phyloP scores from a whole-genome alignment of 202 grass and related monocot species.

The Miscanthus sacchariflorus region DNA sequence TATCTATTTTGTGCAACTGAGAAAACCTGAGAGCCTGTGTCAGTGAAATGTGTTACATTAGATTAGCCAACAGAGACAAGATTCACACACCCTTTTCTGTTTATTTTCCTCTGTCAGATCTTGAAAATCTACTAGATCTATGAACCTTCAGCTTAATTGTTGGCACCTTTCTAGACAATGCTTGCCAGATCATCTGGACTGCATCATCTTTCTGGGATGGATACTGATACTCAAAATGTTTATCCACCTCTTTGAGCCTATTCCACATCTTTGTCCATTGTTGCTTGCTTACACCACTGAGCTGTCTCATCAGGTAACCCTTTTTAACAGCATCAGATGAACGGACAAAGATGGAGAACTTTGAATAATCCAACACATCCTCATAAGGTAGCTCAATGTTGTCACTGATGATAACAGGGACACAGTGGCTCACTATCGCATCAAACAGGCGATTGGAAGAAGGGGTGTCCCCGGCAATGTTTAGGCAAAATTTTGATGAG shows the following conservation, averaged over 20 bases:
- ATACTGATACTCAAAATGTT: conserved; percentile 75
- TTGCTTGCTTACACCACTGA: conserved; percentile 67
- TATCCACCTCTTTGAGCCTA: conserved; percentile 84
- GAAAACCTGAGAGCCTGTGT: conserved; percentile 24
- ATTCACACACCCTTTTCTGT: conserved; percentile 35
- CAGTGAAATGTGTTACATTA: conserved; percentile 34
- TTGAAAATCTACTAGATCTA: conserved; percentile 71
- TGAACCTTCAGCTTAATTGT: conserved; percentile 68
- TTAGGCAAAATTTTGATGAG: conserved; percentile 72
- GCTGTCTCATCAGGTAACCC: conserved; percentile 72
- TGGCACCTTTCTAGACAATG: conserved; percentile 80
- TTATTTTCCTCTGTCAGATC: conserved; percentile 50
- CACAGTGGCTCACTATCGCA: conserved; percentile 36
- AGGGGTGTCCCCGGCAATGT: conserved; percentile 75
- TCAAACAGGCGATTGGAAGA: conserved; percentile 40
- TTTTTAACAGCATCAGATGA: conserved; percentile 77
- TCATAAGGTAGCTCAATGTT: conserved; percentile 88
- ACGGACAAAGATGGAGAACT: conserved; percentile 86
- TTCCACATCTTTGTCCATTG: conserved; percentile 86
- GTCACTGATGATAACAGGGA: conserved; percentile 61
- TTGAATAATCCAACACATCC: conserved; percentile 82
- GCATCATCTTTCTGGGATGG: conserved; percentile 78
- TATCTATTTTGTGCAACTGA: neutral
- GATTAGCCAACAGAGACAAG: conserved; percentile 36
- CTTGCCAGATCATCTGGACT: conserved; percentile 94